A percentile compares a stretch with the other conserved stretches of the same genome.
Conservation (phyloP, 2,329 filamentous ascomycete species). For the Exophiala phaeomuriformis region DNA sequence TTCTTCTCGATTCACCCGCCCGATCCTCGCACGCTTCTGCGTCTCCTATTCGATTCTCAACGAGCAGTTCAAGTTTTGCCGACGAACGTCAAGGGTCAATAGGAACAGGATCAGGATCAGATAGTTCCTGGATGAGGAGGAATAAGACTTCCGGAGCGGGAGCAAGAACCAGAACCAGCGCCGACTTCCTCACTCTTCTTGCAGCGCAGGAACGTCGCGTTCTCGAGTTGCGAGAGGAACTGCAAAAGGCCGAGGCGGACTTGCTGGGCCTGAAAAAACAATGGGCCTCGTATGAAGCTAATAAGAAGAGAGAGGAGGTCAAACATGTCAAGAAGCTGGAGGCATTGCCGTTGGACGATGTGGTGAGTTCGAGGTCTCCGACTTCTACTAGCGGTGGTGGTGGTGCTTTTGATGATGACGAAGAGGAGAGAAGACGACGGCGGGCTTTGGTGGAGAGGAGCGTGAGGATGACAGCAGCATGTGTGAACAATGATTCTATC, state of each 20-base stretch:
- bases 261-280: conserved; percentile 71
- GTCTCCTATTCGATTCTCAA: not conserved
- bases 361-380: not conserved
- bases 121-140: no score
- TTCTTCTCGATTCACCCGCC: conserved; percentile 26
- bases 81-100: no score
- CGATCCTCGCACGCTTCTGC: not conserved
- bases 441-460: conserved; percentile 19
- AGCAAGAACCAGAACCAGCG: conserved; percentile 44
- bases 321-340: conserved; percentile 21
- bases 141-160: no score
- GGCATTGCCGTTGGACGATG: conserved; percentile 18
- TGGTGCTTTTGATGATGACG: conserved; percentile 6
- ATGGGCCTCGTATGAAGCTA: conserved; percentile 70
- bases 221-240: conserved; percentile 81
- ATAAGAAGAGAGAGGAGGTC: conserved; percentile 64
- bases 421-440: conserved; percentile 21
- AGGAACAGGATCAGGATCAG: no score
- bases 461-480: not conserved
- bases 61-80: not conserved
- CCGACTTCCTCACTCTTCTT: conserved; percentile 75
- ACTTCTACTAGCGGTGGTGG: not conserved
- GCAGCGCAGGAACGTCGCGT: conserved; percentile 88
- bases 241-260: conserved; percentile 73
- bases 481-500: not conserved